Evolutionary conservation across 768 basidiomycete species (phyloP), one percentile per base, ranked within the genome.

Genomic region (Pleurotus citrinopileatus): DNA sequence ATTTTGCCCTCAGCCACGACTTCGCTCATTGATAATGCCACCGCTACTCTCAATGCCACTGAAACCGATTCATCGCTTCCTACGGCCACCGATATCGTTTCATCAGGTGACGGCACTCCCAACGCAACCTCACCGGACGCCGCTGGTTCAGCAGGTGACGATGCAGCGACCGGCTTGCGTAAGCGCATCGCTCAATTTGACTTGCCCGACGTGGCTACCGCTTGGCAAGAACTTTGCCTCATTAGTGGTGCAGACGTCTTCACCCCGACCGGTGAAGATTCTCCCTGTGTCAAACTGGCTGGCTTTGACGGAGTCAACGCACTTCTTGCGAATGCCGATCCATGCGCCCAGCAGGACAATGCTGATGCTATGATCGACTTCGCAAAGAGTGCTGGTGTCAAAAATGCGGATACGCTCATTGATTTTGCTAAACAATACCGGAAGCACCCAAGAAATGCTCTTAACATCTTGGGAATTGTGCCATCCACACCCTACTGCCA

Each of bases 341-440:
- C 73, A 1, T 81, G 79, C 60, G 77, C 68, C 8, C 79, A 80
- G 55, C 79, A 79, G 61, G 68, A 73, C 56, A 68, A 70, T 53
- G 76, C 78, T 2, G 79, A 80, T 62, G 65, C 63, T 13, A 81
- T 81, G 78, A 73, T 80, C 59, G 70, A 70, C 48, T 80, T 77
- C 52, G 77, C 78, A 44, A 79, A 79, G 57, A 73, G 72, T 15
- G 12, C 65, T 7, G 73, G 74, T 3, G 66, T 77, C 50, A 62
- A 48, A 8, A 78, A 79, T 67, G 56, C 54, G 46, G 65, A 67
- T 4, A 71, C 66, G 4, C 63, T 79, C 56, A 74, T 79, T 55
- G 65, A 69, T 19, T 69, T 73, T 32, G 78, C 78, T 6, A 57
- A 78, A 29, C 61, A 64, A 19, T 80, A 76, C 60, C 67, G 74